A percentile compares a stretch with the other conserved stretches of the same genome.
These are phyloP conservation scores for Pseudogymnoascus sp. DNA, from an alignment of 2,329 filamentous ascomycete genomes.

Conservation along the genomic window DNA sequence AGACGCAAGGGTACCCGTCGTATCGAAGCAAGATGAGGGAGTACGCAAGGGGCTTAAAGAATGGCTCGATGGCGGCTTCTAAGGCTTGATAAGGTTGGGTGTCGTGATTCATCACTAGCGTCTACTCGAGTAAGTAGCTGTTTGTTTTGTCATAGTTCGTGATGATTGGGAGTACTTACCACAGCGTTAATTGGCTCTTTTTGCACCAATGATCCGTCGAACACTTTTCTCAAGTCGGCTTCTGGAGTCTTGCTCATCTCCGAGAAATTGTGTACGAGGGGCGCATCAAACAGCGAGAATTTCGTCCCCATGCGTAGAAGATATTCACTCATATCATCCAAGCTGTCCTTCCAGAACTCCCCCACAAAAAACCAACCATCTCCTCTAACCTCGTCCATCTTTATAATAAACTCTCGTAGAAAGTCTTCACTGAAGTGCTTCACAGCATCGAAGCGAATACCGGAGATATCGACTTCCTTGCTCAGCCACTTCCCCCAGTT, in stretches of 20 bases:
- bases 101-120: conserved; percentile 67
- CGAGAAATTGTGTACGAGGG: conserved; percentile 62
- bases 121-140: conserved; percentile 31
- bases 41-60: conserved; percentile 67
- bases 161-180: conserved; percentile 31
- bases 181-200: conserved; percentile 49
- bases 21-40: conserved; percentile 60
- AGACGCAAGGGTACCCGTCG: conserved; percentile 58
- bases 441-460: conserved; percentile 64
- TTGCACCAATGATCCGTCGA: conserved; percentile 52
- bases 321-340: conserved; percentile 48
- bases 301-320: conserved; percentile 51
- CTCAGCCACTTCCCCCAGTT: conserved; percentile 64
- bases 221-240: conserved; percentile 57
- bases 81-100: conserved; percentile 59
- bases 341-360: conserved; percentile 61
- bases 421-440: conserved; percentile 67
- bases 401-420: conserved; percentile 54
- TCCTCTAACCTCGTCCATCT: conserved; percentile 44
- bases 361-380: conserved; percentile 57
- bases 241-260: conserved; percentile 47
- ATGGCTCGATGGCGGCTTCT: conserved; percentile 53
- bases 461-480: conserved; percentile 51
- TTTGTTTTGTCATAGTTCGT: background rate
- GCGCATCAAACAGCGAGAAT: conserved; percentile 59